Base-by-base conservation (phyloP, 2,329 filamentous ascomycete genomes). In the Phialemoniopsis sp. region DNA sequence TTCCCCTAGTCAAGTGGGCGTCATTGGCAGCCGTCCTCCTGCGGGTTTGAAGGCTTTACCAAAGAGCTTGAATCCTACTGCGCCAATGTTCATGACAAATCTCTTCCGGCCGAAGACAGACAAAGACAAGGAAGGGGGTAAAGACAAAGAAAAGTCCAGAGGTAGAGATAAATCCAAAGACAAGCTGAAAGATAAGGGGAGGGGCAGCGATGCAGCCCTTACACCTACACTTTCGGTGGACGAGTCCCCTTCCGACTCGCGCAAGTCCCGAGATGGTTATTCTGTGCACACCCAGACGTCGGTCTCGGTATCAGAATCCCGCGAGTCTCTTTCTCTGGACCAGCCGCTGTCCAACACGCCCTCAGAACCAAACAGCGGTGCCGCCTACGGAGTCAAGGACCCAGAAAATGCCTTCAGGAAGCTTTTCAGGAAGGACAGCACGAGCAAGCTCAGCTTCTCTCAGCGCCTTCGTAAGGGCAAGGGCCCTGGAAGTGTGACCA, bases 11-110 rank as follows among this genome's bases (percentile, higher is more conserved):
- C 72, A 80, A 33, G 74, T 84, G 3, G 80, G 80, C 16, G 75
- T 84, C 1, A 96, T 97, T 48, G 91, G 91, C 17, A 94, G 88
- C 34, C 81, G 83, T 4, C 88, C 85, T 3, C 64, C 67, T 5
- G 59, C 57, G 7, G 50, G 63, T 30, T 68, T 59, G 59, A 75
- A 53, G 68, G 70, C 68, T 71, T 55, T 53, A 67, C 82, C 56
- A 60, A 81, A 59, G 65, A 82, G 62, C 52, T 73, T 97, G 19
- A 97, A 98, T 53, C 93, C 93, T 8, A 79, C 87, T 7, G 93
- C 91, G 1, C 90, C 90, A 8, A 87, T 85, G 1, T 97, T 97
- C 58, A 91, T 85, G 62, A 82, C 76, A 9, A 76, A 82, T 29
- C 78, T 93, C 42, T 78, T 81, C 51, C 69, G 73, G 5, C 58